Conservation (phyloP, 108 stramenopile genomes). For the Pinguiococcus pyrenoidosus region DNA sequence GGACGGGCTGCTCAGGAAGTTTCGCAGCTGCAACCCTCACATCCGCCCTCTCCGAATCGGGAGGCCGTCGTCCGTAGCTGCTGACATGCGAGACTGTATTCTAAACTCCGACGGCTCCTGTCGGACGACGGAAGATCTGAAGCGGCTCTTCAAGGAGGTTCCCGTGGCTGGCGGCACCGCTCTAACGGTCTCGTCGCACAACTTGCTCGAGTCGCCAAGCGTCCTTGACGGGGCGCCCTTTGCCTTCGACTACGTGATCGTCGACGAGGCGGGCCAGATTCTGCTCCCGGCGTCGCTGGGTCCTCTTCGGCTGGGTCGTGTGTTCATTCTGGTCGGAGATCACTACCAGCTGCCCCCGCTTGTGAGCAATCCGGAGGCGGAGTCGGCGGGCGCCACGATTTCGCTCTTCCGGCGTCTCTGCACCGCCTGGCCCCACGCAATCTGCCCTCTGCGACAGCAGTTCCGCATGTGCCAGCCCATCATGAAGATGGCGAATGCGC, state of each 20-base stretch:
- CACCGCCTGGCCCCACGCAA: slow-evolving; percentile 58
- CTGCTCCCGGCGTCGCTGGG: slow-evolving; percentile 76
- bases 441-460: slow-evolving; percentile 69
- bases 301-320: slow-evolving; percentile 60
- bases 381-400: slow-evolving; percentile 57
- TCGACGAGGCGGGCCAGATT: slow-evolving; percentile 98
- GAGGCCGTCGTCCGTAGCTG: too few species aligned
- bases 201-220: background rate
- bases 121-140: slow-evolving; percentile 6
- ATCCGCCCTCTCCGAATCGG: background rate
- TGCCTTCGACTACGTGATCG: slow-evolving; percentile 88
- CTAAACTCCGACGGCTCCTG: slow-evolving; percentile 9
- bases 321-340: slow-evolving; percentile 89
- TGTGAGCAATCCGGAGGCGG: slow-evolving; percentile 61
- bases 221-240: too few species aligned
- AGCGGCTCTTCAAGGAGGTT: too few species aligned
- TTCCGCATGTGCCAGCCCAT: slow-evolving; percentile 89
- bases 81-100: background rate
- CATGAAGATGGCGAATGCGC: slow-evolving; percentile 64
- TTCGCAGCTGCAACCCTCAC: slow-evolving; percentile 3
- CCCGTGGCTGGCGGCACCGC: too few species aligned
- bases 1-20: slow-evolving; percentile 75
- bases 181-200: too few species aligned
- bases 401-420: slow-evolving; percentile 69
- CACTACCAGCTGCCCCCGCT: slow-evolving; percentile 93